Evolutionary conservation across 371 early-diverging fungal species (phyloP).

Genomic region (Gilbertella persicaria): DNA sequence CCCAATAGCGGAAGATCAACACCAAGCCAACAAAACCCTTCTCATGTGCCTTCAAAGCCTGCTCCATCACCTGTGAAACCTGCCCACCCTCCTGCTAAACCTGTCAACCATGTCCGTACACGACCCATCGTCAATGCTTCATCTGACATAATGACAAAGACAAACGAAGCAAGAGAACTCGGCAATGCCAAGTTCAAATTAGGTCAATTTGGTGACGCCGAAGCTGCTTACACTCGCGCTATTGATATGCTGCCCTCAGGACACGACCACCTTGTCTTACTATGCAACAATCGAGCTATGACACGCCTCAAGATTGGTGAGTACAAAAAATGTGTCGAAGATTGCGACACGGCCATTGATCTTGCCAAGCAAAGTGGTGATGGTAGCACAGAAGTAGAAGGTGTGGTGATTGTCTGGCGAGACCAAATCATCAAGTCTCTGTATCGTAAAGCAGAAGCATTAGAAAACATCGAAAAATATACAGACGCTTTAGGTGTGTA

Average conservation of each 20-base stretch:
- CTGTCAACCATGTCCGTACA: constrained; percentile 4
- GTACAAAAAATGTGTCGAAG: constrained; percentile 67
- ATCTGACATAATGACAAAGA: constrained; percentile 20
- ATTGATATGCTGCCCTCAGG: constrained; percentile 57
- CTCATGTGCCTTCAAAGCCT: neutral
- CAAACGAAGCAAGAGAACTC: constrained; percentile 50
- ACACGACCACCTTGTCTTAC: constrained; percentile 62
- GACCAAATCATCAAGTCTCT: constrained; percentile 15
- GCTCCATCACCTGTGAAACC: neutral
- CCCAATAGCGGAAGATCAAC: constrained; percentile 14
- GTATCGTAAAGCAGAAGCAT: constrained; percentile 73
- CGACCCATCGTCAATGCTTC: constrained; percentile 29
- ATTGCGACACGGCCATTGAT: constrained; percentile 56
- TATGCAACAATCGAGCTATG: constrained; percentile 89
- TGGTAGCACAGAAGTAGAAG: constrained; percentile 33
- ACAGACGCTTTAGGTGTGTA: constrained; percentile 72
- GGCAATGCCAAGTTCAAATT: constrained; percentile 89
- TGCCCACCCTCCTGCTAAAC: neutral
- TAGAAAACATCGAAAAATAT: constrained; percentile 84
- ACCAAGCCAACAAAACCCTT: neutral
- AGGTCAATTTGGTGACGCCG: constrained; percentile 91
- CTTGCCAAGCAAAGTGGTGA: constrained; percentile 41
- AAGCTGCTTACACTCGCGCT: constrained; percentile 71
- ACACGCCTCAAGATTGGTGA: constrained; percentile 83
- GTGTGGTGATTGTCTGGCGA: constrained; percentile 36